Evolutionary conservation across 768 basidiomycete genomes (phyloP).

Genomic region (Lactifluus echinatus): DNA sequence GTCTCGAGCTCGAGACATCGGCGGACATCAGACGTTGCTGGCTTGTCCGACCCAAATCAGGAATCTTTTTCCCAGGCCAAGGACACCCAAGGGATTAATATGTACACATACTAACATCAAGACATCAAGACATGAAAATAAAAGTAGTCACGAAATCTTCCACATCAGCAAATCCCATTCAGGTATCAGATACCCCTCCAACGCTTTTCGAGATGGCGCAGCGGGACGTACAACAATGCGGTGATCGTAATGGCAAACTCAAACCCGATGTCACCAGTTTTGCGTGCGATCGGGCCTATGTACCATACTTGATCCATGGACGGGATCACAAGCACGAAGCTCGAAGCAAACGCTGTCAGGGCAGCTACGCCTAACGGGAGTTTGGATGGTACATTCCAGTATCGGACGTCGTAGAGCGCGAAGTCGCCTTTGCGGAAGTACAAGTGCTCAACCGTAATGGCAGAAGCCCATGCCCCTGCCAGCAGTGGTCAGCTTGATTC

Average conservation of each 20-base stretch:
- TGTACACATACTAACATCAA: too few species aligned
- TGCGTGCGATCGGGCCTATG: conserved; percentile 54
- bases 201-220: conserved; percentile 33
- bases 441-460: conserved; percentile 59
- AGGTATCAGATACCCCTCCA: conserved; percentile 1
- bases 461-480: conserved; percentile 39
- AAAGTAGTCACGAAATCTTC: too few species aligned
- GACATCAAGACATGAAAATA: too few species aligned
- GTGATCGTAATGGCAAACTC: conserved; percentile 47
- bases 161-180: too few species aligned
- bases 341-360: conserved; percentile 38
- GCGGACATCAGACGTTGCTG: too few species aligned
- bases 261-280: conserved; percentile 65
- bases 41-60: not conserved
- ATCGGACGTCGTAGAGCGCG: conserved; percentile 36
- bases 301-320: conserved; percentile 69
- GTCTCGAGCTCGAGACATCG: not conserved
- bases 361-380: conserved; percentile 62
- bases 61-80: not conserved
- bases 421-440: conserved; percentile 49
- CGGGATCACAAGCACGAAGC: conserved; percentile 51
- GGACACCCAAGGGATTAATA: too few species aligned
- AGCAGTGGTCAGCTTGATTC: conserved; percentile 43
- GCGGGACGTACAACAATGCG: conserved; percentile 41
- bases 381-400: conserved; percentile 45